Base-by-base conservation (phyloP, 495 filamentous ascomycete genomes). In the Hypoxylon trugodes region DNA sequence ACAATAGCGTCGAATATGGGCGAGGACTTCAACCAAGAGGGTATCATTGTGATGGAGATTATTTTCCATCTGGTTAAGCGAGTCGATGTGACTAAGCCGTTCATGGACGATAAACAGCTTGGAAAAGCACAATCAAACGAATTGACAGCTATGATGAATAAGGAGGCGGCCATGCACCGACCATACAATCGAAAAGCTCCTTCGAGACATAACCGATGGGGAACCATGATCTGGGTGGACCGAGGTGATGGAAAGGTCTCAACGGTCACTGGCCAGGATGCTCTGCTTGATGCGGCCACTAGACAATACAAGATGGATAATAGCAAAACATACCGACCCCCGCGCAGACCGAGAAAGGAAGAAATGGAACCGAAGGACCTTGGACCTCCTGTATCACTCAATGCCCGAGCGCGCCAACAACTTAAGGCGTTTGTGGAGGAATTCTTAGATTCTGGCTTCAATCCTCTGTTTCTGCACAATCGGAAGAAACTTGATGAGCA, bases 181-280 rank as follows among this genome's bases (percentile, higher is more conserved):
- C 84, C 87, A 45, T 90, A 96, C 68, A 85, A 87, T 30, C 89
- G 87, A 63, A 88, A 89, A 65, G 90, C 90, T 4, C 92, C 93
- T 1, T 93, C 93, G 5, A 79, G 96, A 30, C 96, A 99, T 73
- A 96, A 93, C 61, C 83, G 96, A 48, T 99, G 97, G 70, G 96
- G 96, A 1, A 96, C 93, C 10, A 97, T 97, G 89, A 88, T 96
- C 15, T 98, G 96, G 95, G 87, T 99, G 35, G 92, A 97, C 76
- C 82, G 91, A 46, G 89, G 90, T 51, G 90, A 95, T 69, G 84
- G 85, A 5, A 91, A 89, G 65, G 80, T 94, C 41, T 87, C 90
- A 4, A 94, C 93, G 0, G 86, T 99, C 2, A 91, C 91, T 1
- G 96, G 96, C 6, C 96, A 98, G 71, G 86, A 89, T 62, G 87